Evolutionary conservation across 148 eudicot genomes (phyloP).

Genomic region (Hydrangea macrophylla): DNA sequence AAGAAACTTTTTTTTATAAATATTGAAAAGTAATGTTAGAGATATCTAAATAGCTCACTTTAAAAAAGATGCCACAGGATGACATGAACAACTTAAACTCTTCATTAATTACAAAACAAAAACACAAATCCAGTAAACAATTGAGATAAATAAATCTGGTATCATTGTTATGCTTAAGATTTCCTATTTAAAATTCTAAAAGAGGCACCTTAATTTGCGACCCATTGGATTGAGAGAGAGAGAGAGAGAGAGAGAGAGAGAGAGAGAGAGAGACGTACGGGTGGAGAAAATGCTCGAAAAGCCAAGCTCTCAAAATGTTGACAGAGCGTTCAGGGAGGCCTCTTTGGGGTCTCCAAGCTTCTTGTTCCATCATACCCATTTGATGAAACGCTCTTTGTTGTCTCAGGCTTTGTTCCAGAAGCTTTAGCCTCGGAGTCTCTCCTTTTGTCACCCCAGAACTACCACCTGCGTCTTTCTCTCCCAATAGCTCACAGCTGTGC

Average conservation of each 20-base stretch:
- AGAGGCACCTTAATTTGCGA: too few species aligned
- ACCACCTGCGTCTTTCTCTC: slow-evolving; percentile 76
- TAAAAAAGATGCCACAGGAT: too few species aligned
- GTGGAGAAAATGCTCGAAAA: slow-evolving; percentile 91
- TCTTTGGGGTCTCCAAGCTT: slow-evolving; percentile 94
- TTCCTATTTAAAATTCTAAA: too few species aligned
- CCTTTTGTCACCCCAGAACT: slow-evolving; percentile 80
- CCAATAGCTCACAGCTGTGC: slow-evolving; percentile 70
- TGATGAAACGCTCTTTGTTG: slow-evolving; percentile 90
- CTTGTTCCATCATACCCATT: slow-evolving; percentile 96
- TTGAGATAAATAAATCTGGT: too few species aligned
- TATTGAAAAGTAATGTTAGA: too few species aligned
- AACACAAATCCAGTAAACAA: too few species aligned
- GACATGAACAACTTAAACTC: too few species aligned
- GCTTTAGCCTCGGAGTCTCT: slow-evolving; percentile 79
- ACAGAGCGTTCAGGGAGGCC: slow-evolving; percentile 91
- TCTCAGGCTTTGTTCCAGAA: slow-evolving; percentile 76
- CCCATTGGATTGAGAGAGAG: too few species aligned
- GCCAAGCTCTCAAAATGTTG: slow-evolving; percentile 86
- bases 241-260: slow-evolving; percentile 1
- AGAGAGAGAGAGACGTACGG: slow-evolving; percentile 63
- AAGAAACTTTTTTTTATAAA: too few species aligned
- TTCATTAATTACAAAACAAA: too few species aligned
- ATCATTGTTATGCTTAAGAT: too few species aligned
- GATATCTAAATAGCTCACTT: too few species aligned